A percentile compares a stretch with the other conserved stretches of the same genome.
Conservation (phyloP, 2,329 filamentous ascomycete genomes). For the Fusarium succisae region DNA sequence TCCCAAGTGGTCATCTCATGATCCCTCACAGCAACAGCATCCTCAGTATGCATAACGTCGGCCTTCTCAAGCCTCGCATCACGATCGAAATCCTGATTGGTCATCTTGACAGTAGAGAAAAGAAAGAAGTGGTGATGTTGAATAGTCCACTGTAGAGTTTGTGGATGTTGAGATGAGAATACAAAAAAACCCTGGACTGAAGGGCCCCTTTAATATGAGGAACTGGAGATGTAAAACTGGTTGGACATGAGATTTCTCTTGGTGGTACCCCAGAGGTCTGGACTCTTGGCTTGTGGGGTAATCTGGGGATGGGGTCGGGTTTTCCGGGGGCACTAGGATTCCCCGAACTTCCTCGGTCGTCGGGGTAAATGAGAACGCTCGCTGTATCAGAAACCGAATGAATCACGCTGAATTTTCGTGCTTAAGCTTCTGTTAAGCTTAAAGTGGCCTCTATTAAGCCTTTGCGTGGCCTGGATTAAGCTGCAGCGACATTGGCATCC, state of each 20-base stretch:
- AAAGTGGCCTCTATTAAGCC: accelerated
- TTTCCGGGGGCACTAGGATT: background rate
- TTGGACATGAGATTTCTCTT: background rate
- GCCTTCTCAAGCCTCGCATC: constrained; percentile 1
- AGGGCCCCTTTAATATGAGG: background rate
- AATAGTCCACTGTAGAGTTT: background rate
- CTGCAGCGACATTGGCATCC: background rate
- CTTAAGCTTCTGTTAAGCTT: background rate
- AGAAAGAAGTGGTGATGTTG: background rate
- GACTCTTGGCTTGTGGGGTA: background rate
- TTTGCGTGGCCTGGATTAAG: accelerated
- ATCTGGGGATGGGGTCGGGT: background rate
- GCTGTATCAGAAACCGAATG: background rate
- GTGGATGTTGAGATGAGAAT: background rate
- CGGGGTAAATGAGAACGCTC: background rate
- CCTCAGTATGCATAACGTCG: background rate
- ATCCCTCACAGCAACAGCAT: background rate
- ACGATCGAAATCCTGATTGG: accelerated
- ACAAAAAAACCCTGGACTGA: background rate
- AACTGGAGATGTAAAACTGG: background rate
- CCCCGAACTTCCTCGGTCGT: background rate
- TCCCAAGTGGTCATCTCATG: background rate
- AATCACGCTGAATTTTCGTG: too few species aligned
- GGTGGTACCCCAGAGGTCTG: background rate
- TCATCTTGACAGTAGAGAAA: background rate